A percentile compares a stretch with the other conserved stretches of the same genome.
phyloP scores from a whole-genome alignment of 2,329 filamentous ascomycete species.

The Cercospora nicotianae region DNA sequence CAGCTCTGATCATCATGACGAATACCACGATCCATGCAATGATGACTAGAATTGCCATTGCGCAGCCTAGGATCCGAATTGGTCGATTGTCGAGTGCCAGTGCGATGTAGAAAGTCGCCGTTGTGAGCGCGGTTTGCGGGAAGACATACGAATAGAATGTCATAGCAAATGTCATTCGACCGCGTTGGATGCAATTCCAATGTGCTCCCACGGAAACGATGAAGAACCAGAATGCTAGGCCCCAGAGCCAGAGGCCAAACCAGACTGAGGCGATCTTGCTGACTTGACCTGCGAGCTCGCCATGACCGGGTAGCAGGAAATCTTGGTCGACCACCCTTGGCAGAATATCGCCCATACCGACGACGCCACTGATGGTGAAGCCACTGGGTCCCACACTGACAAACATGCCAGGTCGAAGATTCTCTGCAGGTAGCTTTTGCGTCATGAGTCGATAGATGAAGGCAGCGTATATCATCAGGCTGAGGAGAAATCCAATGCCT shows the following conservation, averaged over 20 bases:
- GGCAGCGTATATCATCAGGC: slow-evolving; percentile 78
- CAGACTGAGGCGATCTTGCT: slow-evolving; percentile 60
- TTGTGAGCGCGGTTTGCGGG: slow-evolving; percentile 64
- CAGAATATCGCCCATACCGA: slow-evolving; percentile 58
- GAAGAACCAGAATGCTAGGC: slow-evolving; percentile 81
- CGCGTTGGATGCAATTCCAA: slow-evolving; percentile 62
- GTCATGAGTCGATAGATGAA: slow-evolving; percentile 88
- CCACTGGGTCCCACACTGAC: slow-evolving; percentile 77
- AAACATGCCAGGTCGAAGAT: slow-evolving; percentile 78
- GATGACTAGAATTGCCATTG: slow-evolving; percentile 65
- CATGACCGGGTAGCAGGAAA: slow-evolving; percentile 57
- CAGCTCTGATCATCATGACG: slow-evolving; percentile 67
- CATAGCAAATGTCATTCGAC: slow-evolving; percentile 74
- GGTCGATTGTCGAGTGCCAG: slow-evolving; percentile 50
- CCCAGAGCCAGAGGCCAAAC: slow-evolving; percentile 77
- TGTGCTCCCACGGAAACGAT: slow-evolving; percentile 75
- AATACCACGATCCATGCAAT: slow-evolving; percentile 69
- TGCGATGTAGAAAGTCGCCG: slow-evolving; percentile 71
- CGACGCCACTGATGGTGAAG: slow-evolving; percentile 63
- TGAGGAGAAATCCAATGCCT: slow-evolving; percentile 64
- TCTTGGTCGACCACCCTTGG: slow-evolving; percentile 50
- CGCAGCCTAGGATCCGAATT: slow-evolving; percentile 67
- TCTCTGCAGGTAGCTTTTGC: slow-evolving; percentile 76
- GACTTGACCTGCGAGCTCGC: slow-evolving; percentile 56
- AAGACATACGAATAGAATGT: slow-evolving; percentile 84